These are phyloP conservation scores for Chlamydomonas reinhardtii DNA, from an alignment of 163 green algal species.

Conservation along the genomic window DNA sequence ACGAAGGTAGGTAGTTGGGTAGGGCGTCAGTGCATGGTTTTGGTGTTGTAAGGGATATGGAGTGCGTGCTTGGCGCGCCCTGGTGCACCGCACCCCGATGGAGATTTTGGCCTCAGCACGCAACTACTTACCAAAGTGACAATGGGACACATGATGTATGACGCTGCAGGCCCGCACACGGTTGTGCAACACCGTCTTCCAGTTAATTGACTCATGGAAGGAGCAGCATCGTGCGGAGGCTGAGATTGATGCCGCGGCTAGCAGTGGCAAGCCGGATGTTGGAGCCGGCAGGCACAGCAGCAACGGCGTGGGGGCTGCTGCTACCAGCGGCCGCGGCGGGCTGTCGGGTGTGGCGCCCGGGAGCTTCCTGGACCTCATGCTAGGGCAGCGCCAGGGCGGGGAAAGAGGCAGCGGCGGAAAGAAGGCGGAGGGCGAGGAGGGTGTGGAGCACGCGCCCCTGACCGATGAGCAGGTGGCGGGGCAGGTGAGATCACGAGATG, in stretches of 20 bases:
- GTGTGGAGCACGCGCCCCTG: not conserved
- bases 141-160: no score
- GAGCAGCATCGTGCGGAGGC: not conserved
- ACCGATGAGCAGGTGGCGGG: constrained; percentile 32
- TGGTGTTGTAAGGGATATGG: no score
- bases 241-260: not conserved
- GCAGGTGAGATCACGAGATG: constrained; percentile 23
- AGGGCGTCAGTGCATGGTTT: no score
- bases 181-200: not conserved
- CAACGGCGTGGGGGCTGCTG: not conserved
- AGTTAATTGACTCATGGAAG: constrained; percentile 17
- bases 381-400: constrained; percentile 42
- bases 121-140: no score
- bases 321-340: no score
- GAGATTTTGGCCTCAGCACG: no score
- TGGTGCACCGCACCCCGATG: no score
- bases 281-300: no score
- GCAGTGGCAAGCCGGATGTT: not conserved
- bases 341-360: not conserved
- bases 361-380: constrained; percentile 52
- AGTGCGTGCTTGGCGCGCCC: no score
- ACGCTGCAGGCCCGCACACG: not conserved
- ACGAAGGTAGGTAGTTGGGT: not conserved
- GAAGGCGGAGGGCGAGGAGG: no score
- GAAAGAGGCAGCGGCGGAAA: not conserved